These are phyloP conservation scores for Eucalyptus tenuipes DNA, from an alignment of 345 rosid species.

Conservation along the genomic window DNA sequence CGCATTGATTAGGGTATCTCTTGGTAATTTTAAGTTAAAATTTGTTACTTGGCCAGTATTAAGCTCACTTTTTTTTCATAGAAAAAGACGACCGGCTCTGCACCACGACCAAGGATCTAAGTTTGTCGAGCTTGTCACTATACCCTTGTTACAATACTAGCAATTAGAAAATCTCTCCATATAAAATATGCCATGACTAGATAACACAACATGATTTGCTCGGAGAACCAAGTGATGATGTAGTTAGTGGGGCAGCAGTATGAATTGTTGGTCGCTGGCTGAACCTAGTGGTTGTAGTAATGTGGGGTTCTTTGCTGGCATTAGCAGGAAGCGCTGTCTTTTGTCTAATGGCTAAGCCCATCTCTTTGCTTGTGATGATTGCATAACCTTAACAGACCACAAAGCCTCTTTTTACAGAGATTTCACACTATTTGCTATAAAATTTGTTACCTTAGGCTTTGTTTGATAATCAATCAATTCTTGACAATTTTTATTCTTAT, in stretches of 20 bases:
- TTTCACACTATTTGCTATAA: background rate
- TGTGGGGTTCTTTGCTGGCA: background rate
- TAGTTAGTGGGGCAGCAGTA: background rate
- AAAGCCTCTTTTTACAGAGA: background rate
- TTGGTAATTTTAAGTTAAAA: background rate
- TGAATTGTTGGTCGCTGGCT: background rate
- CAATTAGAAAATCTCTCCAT: background rate
- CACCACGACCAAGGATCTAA: background rate
- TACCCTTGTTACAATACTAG: fast-evolving
- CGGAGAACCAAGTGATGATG: background rate
- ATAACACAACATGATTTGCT: background rate
- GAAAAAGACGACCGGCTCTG: fast-evolving
- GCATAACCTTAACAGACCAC: background rate
- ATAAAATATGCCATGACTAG: background rate
- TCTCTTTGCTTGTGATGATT: background rate
- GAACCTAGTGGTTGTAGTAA: background rate
- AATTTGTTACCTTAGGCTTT: background rate
- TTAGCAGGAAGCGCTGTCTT: background rate
- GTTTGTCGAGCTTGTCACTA: background rate
- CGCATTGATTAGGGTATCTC: background rate
- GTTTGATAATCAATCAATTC: fast-evolving
- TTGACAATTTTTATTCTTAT: no score
- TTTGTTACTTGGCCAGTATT: fast-evolving
- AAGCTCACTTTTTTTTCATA: background rate
- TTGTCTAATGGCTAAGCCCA: background rate